These are phyloP conservation scores for Trichophyton equinum DNA, from an alignment of 2,329 filamentous ascomycete genomes.

Conservation along the genomic window DNA sequence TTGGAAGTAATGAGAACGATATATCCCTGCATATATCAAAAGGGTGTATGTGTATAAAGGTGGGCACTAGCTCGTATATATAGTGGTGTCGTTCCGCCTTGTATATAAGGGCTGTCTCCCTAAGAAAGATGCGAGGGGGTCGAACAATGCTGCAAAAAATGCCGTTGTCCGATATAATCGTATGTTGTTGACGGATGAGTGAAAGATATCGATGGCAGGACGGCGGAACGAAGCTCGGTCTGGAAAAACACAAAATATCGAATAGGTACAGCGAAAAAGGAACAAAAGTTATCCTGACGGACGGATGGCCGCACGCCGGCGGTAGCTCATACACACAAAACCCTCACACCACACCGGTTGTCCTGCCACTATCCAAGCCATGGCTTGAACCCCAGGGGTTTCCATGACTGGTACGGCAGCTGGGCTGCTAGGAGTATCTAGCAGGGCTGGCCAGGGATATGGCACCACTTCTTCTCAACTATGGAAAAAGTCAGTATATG, in stretches of 20 bases:
- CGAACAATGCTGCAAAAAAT: background rate
- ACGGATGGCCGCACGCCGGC: background rate
- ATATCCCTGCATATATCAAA: background rate
- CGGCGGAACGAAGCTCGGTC: background rate
- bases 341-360: background rate
- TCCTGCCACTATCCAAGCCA: background rate
- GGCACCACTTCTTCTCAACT: slow-evolving; percentile 22
- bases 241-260: background rate
- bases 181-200: background rate
- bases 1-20: background rate
- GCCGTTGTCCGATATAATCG: background rate
- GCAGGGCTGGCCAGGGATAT: slow-evolving; percentile 24
- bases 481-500: slow-evolving; percentile 15
- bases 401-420: background rate
- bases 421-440: slow-evolving; percentile 19
- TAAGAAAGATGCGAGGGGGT: background rate
- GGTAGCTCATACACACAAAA: background rate
- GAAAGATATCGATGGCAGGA: background rate
- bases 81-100: background rate
- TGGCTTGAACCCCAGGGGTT: background rate
- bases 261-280: background rate
- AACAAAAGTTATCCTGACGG: background rate
- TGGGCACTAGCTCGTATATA: background rate
- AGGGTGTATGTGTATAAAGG: background rate
- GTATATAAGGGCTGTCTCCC: background rate